phyloP scores from a whole-genome alignment of 306 rosid species.

The Lithocarpus polystachyus region DNA sequence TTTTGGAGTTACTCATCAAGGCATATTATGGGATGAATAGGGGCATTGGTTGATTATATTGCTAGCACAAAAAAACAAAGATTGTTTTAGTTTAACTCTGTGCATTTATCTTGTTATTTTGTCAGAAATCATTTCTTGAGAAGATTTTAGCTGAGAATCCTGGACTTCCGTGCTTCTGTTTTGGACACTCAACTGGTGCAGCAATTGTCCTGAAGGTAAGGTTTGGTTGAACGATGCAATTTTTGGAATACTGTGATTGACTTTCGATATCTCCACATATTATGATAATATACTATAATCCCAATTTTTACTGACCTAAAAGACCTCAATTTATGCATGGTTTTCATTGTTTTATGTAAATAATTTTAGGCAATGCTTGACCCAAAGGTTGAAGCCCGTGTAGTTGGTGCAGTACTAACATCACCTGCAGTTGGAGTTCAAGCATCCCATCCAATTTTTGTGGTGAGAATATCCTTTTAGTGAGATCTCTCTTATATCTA shows the following conservation, averaged over 20 bases:
- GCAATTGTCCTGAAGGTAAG: slow-evolving; percentile 84
- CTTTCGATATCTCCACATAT: background rate
- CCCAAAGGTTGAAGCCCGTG: slow-evolving; percentile 53
- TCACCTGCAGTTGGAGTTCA: slow-evolving; percentile 94
- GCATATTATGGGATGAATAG: background rate
- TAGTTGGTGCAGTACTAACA: slow-evolving; percentile 70
- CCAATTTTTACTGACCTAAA: background rate
- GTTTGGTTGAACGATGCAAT: background rate
- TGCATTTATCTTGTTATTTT: background rate
- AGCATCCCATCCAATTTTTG: slow-evolving; percentile 67
- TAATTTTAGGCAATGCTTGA: slow-evolving; percentile 71
- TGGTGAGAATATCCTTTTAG: slow-evolving; percentile 41
- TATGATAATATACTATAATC: background rate
- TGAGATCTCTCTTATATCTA: background rate
- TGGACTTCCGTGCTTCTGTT: slow-evolving; percentile 77
- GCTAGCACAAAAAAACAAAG: background rate
- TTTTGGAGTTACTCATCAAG: background rate
- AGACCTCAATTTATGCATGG: background rate
- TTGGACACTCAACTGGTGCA: slow-evolving; percentile 94
- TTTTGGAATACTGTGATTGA: background rate
- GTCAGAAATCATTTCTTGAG: slow-evolving; percentile 72
- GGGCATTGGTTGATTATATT: background rate
- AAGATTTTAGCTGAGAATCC: slow-evolving; percentile 68
- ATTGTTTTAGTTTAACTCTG: background rate
- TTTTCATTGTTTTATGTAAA: background rate